Conservation (phyloP, 1,139 yeast genomes). For the Pichia sp. region DNA sequence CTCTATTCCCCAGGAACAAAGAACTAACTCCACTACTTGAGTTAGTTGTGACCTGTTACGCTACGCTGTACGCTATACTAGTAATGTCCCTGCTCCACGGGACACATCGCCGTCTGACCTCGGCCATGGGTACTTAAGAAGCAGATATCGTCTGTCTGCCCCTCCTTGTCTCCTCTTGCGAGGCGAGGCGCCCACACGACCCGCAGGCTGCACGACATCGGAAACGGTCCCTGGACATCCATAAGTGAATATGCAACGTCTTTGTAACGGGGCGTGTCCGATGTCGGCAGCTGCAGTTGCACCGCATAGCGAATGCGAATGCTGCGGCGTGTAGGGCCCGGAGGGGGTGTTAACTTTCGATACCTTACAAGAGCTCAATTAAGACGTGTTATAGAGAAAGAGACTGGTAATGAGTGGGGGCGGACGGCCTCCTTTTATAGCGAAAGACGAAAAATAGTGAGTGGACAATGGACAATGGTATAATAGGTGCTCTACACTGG, state of each 20-base stretch:
- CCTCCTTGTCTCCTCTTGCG: no score
- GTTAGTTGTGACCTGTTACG: no score
- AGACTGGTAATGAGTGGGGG: neutral
- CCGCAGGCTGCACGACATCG: neutral
- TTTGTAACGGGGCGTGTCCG: no score
- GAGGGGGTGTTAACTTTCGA: constrained; percentile 24
- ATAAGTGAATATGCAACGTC: constrained; percentile 38
- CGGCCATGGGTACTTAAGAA: constrained; percentile 27
- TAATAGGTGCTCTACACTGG: no score
- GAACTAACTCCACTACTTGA: no score
- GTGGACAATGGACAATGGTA: neutral
- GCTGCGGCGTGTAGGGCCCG: no score
- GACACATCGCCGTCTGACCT: constrained; percentile 38
- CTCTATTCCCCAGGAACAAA: no score
- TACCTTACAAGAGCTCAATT: constrained; percentile 10
- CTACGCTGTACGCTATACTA: no score
- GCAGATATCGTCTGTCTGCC: constrained; percentile 4
- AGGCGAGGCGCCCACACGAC: no score
- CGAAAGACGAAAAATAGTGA: neutral
- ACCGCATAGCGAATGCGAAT: no score
- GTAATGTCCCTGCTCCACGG: constrained; percentile 54
- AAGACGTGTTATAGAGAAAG: neutral
- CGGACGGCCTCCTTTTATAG: neutral
- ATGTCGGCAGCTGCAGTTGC: no score
- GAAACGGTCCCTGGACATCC: constrained; percentile 26